phyloP scores from a whole-genome alignment of 2,329 filamentous ascomycete species.

The Xylaria sp. region DNA sequence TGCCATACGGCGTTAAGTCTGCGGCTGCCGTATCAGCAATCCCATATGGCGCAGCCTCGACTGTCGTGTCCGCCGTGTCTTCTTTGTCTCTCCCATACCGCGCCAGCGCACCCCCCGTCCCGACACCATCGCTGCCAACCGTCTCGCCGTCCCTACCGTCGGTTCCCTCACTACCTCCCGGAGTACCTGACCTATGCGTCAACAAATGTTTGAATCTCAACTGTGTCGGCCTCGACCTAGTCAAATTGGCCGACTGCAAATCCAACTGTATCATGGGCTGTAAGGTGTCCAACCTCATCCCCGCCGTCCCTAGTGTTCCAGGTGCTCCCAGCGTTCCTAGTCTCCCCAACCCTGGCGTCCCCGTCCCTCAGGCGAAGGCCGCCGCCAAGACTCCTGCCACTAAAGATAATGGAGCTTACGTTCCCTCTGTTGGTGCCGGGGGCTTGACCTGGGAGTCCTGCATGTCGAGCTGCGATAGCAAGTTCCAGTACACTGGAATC shows the following conservation, averaged over 20 bases:
- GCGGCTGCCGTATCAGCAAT: too few species aligned
- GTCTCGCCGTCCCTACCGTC: neutral
- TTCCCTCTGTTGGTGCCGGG: neutral
- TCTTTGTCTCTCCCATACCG: neutral
- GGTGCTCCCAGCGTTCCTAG: neutral
- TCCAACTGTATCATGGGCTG: neutral
- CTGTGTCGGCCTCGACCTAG: too few species aligned
- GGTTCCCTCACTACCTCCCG: neutral
- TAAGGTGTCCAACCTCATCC: neutral
- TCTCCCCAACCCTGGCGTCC: neutral
- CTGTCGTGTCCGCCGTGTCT: neutral
- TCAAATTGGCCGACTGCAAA: too few species aligned
- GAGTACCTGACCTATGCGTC: too few species aligned
- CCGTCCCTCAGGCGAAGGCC: too few species aligned
- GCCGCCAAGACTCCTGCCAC: neutral
- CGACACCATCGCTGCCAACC: neutral
- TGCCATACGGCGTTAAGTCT: neutral
- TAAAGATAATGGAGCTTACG: neutral
- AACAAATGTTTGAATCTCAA: too few species aligned
- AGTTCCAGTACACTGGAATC: slow-evolving; percentile 3
- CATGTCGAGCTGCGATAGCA: slow-evolving; percentile 1
- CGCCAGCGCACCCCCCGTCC: too few species aligned
- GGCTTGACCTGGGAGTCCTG: slow-evolving; percentile 14
- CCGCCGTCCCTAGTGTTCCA: too few species aligned
- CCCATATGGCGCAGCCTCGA: neutral